phyloP scores from a whole-genome alignment of 2,329 filamentous ascomycete species.

The Sclerotinia borealis region DNA sequence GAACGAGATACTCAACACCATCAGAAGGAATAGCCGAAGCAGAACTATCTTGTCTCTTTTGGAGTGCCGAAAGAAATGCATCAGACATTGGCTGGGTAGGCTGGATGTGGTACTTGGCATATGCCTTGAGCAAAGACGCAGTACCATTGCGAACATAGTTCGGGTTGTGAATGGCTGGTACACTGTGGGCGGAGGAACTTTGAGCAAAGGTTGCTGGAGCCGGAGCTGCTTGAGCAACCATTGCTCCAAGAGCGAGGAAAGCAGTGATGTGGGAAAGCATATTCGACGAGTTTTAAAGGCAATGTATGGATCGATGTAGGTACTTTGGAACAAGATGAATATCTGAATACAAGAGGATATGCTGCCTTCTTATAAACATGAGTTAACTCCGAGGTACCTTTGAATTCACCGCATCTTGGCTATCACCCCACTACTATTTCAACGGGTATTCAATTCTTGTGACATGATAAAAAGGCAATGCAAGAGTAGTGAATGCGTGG shows the following conservation, averaged over 20 bases:
- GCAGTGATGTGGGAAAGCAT: conserved; percentile 27
- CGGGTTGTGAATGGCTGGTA: conserved; percentile 27
- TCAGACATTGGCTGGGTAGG: conserved; percentile 25
- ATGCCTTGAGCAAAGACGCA: conserved; percentile 29
- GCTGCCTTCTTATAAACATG: conserved; percentile 21
- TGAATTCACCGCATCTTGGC: background rate
- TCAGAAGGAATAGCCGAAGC: conserved; percentile 19
- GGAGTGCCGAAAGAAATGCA: conserved; percentile 20
- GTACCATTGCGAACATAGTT: conserved; percentile 30
- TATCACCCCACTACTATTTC: background rate
- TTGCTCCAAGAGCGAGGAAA: conserved; percentile 24
- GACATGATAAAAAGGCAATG: background rate
- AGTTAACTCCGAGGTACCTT: no score
- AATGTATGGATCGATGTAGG: conserved; percentile 12
- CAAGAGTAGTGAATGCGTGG: background rate
- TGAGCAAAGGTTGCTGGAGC: background rate
- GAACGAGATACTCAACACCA: conserved; percentile 28
- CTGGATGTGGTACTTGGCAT: conserved; percentile 29
- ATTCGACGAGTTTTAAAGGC: conserved; percentile 8
- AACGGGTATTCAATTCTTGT: background rate
- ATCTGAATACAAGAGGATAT: conserved; percentile 8
- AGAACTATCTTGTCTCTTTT: conserved; percentile 30
- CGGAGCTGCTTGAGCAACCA: conserved; percentile 22
- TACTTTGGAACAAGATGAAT: conserved; percentile 14
- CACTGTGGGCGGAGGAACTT: conserved; percentile 19